phyloP scores from a whole-genome alignment of 2,329 filamentous ascomycete genomes.

The Ceratocystis cacaofunesta region DNA sequence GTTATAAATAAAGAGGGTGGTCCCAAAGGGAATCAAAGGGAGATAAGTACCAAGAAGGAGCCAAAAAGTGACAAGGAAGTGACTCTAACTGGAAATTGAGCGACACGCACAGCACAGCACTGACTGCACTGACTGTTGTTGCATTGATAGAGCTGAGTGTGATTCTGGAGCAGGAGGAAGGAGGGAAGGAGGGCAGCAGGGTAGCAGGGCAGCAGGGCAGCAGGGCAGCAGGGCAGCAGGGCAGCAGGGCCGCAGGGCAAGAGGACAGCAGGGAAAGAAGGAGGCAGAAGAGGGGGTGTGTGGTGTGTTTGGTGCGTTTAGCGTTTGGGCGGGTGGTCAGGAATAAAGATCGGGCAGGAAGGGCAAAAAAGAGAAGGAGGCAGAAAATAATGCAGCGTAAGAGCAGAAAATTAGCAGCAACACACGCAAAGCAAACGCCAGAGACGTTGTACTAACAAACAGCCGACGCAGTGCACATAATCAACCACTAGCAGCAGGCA shows the following conservation, averaged over 20 bases:
- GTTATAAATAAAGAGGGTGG: background rate
- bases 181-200: background rate
- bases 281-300: constrained; percentile 6
- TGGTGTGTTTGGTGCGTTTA: background rate
- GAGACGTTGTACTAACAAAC: background rate
- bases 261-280: background rate
- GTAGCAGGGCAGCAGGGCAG: no score
- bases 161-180: background rate
- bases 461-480: background rate
- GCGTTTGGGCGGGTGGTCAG: background rate
- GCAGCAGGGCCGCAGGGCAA: no score
- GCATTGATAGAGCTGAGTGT: constrained; percentile 9
- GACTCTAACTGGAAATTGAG: background rate
- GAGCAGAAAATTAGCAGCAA: background rate
- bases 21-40: background rate
- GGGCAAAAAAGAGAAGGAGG: background rate
- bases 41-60: constrained; percentile 5
- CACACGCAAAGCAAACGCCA: background rate
- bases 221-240: no score
- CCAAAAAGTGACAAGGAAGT: constrained; percentile 7
- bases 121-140: constrained; percentile 3
- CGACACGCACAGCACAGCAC: constrained; percentile 3
- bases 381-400: background rate
- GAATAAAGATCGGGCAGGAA: constrained; percentile 9
- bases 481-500: background rate